These are phyloP conservation scores for Clarireedia monteithiana DNA, from an alignment of 2,329 filamentous ascomycete species.

Conservation along the genomic window DNA sequence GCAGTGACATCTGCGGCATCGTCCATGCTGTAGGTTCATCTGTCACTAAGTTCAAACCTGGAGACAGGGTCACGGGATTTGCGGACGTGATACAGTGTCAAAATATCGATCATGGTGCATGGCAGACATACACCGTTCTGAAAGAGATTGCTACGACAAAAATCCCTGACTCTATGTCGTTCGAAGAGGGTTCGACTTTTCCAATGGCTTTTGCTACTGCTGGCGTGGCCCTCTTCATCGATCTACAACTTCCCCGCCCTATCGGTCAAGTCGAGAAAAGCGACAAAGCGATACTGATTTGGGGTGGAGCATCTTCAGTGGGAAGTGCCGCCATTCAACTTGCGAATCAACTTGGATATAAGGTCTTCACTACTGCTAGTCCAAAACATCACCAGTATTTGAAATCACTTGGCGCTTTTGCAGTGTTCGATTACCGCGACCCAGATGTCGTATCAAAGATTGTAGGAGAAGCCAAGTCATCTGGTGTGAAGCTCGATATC, in stretches of 20 bases:
- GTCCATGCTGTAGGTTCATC: constrained; percentile 11
- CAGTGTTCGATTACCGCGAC: constrained; percentile 34
- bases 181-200: constrained; percentile 24
- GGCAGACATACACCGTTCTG: constrained; percentile 37
- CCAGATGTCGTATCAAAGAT: constrained; percentile 10
- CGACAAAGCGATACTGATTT: constrained; percentile 28
- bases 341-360: constrained; percentile 33
- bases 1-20: constrained; percentile 15
- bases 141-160: constrained; percentile 33
- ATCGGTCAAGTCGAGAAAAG: constrained; percentile 5
- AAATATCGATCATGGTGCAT: constrained; percentile 30
- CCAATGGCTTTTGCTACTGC: constrained; percentile 22
- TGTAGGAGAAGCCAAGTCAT: constrained; percentile 2
- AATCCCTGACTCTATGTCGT: constrained; percentile 20
- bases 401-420: constrained; percentile 33
- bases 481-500: constrained; percentile 6
- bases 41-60: constrained; percentile 17
- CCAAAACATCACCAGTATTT: constrained; percentile 30
- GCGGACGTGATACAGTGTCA: constrained; percentile 32
- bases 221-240: constrained; percentile 9
- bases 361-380: constrained; percentile 33
- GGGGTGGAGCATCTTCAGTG: constrained; percentile 19
- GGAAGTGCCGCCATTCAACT: constrained; percentile 34
- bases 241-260: constrained; percentile 11
- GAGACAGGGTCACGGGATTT: constrained; percentile 37